Conservation (phyloP, 345 rosid genomes). For the Citrus trifoliata region DNA sequence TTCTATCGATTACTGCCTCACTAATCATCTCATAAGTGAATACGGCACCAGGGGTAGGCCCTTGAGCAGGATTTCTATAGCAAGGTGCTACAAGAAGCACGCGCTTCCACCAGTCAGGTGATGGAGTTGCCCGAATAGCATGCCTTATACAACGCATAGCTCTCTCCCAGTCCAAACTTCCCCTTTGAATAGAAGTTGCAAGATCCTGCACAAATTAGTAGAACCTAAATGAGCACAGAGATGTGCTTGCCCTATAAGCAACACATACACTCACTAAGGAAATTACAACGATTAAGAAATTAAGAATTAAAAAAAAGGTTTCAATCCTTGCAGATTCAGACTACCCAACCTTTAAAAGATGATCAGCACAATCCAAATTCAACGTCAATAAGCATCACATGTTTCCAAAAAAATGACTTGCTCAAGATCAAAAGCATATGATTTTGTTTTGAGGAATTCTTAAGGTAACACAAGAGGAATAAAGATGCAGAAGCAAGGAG, state of each 20-base stretch:
- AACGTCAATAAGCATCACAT: not conserved
- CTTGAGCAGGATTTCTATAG: constrained; percentile 67
- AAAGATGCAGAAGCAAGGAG: not conserved
- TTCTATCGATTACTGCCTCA: constrained; percentile 89
- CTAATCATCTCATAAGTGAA: constrained; percentile 90
- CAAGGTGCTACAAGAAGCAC: constrained; percentile 90
- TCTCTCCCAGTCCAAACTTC: constrained; percentile 99
- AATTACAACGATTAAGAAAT: not conserved
- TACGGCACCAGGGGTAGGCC: constrained; percentile 92
- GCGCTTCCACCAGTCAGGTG: constrained; percentile 99
- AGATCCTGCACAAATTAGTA: constrained; percentile 59
- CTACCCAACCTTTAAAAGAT: not conserved
- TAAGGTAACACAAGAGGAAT: not conserved
- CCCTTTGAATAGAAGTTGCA: constrained; percentile 81
- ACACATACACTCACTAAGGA: not conserved
- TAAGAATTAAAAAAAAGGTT: not conserved
- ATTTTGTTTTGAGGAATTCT: constrained; percentile 1
- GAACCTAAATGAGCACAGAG: not conserved
- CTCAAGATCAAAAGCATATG: not conserved
- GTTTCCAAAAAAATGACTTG: not conserved
- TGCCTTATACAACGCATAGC: constrained; percentile 95
- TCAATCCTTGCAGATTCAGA: not conserved
- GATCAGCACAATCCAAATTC: not conserved
- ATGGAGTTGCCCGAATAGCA: constrained; percentile 94
- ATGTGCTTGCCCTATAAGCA: not conserved